Evolutionary conservation across 2,329 filamentous ascomycete species (phyloP).

Genomic region (Gnomoniopsis sp.): DNA sequence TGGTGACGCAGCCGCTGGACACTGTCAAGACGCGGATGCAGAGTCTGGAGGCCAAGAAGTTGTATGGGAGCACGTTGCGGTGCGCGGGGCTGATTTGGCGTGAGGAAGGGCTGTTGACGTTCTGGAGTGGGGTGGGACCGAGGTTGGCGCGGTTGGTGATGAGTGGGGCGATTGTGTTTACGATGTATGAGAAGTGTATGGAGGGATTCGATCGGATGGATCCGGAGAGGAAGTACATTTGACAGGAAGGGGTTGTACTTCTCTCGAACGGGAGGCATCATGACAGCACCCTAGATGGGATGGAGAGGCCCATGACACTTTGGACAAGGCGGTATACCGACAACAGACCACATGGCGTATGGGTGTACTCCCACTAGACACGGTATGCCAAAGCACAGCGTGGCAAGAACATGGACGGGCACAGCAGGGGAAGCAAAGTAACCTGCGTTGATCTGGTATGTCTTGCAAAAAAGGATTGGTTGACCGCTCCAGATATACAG

Average conservation of each 20-base stretch:
- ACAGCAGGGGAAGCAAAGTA: no score
- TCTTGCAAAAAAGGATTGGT: no score
- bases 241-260: constrained; percentile 21
- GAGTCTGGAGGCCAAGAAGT: constrained; percentile 75
- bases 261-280: background rate
- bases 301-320: no score
- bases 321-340: no score
- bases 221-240: constrained; percentile 81
- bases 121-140: constrained; percentile 92
- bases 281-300: background rate
- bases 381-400: no score
- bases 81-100: constrained; percentile 82
- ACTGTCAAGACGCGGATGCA: constrained; percentile 99
- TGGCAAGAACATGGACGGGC: no score
- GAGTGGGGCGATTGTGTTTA: constrained; percentile 96
- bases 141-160: constrained; percentile 79
- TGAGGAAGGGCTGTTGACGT: constrained; percentile 83
- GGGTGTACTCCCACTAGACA: no score
- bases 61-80: constrained; percentile 84
- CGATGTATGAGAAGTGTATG: constrained; percentile 97
- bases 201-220: constrained; percentile 78
- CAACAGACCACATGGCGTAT: no score
- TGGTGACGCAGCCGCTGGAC: constrained; percentile 71
- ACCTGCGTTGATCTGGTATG: no score
- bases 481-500: no score